Evolutionary conservation across 768 basidiomycete species (phyloP).

Genomic region (Chalciporus pseudorubinellus): DNA sequence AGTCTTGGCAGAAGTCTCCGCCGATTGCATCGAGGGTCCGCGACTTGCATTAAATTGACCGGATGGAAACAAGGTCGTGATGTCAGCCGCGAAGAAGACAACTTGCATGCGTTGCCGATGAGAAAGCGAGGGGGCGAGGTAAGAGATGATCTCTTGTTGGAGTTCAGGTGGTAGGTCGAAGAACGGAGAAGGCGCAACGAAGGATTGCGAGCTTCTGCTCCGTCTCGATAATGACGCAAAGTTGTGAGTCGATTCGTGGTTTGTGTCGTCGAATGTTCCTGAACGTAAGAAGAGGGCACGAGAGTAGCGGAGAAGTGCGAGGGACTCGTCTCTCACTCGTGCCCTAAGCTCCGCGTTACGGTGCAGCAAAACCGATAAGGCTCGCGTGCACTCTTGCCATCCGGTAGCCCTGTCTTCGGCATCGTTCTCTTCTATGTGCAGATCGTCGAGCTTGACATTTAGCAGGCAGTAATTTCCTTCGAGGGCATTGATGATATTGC

Average conservation of each 20-base stretch:
- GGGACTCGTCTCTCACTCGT: constrained; percentile 43
- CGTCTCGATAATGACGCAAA: constrained; percentile 4
- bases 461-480: constrained; percentile 47
- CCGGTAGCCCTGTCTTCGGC: constrained; percentile 26
- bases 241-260: not conserved
- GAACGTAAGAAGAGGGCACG: constrained; percentile 49
- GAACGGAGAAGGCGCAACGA: constrained; percentile 30
- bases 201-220: constrained; percentile 6
- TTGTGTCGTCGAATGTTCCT: constrained; percentile 2
- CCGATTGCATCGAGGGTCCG: constrained; percentile 2
- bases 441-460: constrained; percentile 51
- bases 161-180: constrained; percentile 54
- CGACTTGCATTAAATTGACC: constrained; percentile 17
- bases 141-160: constrained; percentile 54
- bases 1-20: constrained; percentile 4
- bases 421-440: constrained; percentile 28
- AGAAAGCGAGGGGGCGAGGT: constrained; percentile 57
- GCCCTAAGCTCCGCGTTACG: constrained; percentile 45
- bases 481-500: constrained; percentile 45
- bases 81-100: constrained; percentile 47
- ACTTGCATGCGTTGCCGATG: constrained; percentile 53
- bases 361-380: constrained; percentile 34
- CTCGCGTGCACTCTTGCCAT: constrained; percentile 32
- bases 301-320: constrained; percentile 49
- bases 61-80: constrained; percentile 43